phyloP scores from a whole-genome alignment of 2,329 filamentous ascomycete species.

The Didymella arachidicola region DNA sequence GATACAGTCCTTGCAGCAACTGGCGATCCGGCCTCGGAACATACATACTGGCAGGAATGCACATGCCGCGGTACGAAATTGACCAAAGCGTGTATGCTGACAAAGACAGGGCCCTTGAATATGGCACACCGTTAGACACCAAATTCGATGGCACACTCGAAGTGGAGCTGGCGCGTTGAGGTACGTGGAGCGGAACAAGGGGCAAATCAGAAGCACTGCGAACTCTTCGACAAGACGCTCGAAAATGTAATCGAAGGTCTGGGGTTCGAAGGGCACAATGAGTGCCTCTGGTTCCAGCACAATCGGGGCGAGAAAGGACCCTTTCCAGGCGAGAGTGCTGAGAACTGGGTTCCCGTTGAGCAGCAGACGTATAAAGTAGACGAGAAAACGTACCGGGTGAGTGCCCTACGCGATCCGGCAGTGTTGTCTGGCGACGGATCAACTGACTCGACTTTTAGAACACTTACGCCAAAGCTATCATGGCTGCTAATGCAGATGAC shows the following conservation, averaged over 20 bases:
- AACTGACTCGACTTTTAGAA: background rate
- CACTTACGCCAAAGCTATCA: background rate
- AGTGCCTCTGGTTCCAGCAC: slow-evolving; percentile 1
- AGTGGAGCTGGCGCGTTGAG: background rate
- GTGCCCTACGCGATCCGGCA: background rate
- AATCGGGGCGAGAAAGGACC: background rate
- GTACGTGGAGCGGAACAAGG: background rate
- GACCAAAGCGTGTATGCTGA: background rate
- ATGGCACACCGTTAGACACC: background rate
- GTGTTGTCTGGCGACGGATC: too few relatives aligned
- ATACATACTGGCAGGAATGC: background rate
- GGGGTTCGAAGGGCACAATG: background rate
- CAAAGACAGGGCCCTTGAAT: background rate
- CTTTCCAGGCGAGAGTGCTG: background rate
- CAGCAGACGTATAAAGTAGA: background rate
- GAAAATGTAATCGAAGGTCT: background rate
- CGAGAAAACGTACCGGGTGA: background rate
- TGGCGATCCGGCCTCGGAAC: background rate
- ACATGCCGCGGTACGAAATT: background rate
- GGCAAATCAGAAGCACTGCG: background rate
- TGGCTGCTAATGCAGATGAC: slow-evolving; percentile 1
- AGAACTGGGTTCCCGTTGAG: background rate
- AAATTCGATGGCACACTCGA: slow-evolving; percentile 4
- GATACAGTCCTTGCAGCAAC: background rate
- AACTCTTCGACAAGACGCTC: background rate